phyloP scores from a whole-genome alignment of 441 rosid genomes.

The Raphanus hybrid region DNA sequence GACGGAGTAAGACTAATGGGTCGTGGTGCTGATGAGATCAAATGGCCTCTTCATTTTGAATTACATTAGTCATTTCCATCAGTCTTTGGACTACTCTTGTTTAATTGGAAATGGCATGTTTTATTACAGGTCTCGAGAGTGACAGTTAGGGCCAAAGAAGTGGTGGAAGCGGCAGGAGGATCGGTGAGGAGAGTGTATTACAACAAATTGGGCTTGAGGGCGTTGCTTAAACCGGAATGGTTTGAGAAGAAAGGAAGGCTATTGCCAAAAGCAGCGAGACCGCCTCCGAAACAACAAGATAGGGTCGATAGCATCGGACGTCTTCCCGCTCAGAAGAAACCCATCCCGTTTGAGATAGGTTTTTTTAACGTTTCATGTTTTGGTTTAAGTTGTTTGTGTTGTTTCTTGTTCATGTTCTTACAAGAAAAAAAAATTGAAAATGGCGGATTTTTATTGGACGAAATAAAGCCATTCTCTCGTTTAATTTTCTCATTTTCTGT shows the following conservation, averaged over 20 bases:
- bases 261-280: slow-evolving; percentile 85
- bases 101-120: not conserved
- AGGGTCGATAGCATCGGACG: slow-evolving; percentile 94
- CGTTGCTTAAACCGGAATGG: slow-evolving; percentile 93
- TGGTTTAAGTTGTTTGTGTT: slow-evolving; percentile 10
- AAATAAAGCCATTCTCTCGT: slow-evolving; percentile 22
- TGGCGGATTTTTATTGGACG: not conserved
- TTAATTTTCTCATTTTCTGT: not conserved
- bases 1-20: slow-evolving; percentile 99
- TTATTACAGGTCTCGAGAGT: slow-evolving; percentile 77
- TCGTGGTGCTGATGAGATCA: slow-evolving; percentile 83
- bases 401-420: slow-evolving; percentile 9
- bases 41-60: slow-evolving; percentile 81
- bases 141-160: slow-evolving; percentile 81
- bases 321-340: slow-evolving; percentile 88
- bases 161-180: slow-evolving; percentile 92
- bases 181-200: slow-evolving; percentile 87
- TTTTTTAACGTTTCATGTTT: not conserved
- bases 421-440: not conserved
- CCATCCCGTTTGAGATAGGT: slow-evolving; percentile 53
- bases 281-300: slow-evolving; percentile 84
- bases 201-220: slow-evolving; percentile 83
- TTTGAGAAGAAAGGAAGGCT: slow-evolving; percentile 97
- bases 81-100: not conserved
- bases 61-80: not conserved